Evolutionary conservation across 768 basidiomycete genomes (phyloP), one percentile per base, ranked within the genome.

Genomic region (Termitomyces sp.): DNA sequence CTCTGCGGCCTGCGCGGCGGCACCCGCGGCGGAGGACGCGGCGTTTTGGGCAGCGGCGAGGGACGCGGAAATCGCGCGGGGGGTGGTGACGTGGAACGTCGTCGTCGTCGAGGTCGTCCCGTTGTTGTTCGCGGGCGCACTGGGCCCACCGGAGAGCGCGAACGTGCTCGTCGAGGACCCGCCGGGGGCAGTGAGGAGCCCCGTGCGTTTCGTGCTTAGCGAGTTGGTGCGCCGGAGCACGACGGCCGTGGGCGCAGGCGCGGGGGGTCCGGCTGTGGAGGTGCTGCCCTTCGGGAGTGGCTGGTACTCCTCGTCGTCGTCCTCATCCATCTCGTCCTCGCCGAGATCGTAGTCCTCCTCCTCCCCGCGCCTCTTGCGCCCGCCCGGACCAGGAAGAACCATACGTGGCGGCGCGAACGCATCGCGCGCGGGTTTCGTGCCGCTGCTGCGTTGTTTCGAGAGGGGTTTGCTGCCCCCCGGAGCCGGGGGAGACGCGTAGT

Each of bases 81-180:
- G 57, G 24, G 57, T 56, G 13, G 61, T 56, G 44, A 59, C 34
- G 26, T 56, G 57, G 39, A 62, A 59, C 6, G 43, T 58, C 1
- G 57, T 62, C 8, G 57, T 56, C 1, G 54, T 62, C n/a, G 54
- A 52, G 0, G 57, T 62, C 14, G 36, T 56, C 1, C 61, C 57
- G 45, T 58, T 59, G 34, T 59, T 56, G 39, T 53, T 59, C 6
- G 57, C 44, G 1, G 61, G 61, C 4, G 46, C 42, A 5, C 56
- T 54, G 0, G 39, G 20, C 1, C 57, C 53, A 24, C 50, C 51
- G 0, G 56, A 33, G 4, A 61, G 30, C 8, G 46, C 56, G 18
- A 62, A 62, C 5, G 57, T 62, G 22, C 47, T 50, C 10, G 53
- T 62, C 4, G 57, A 60, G 8, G 49, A 43, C 2, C 57, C 57